Evolutionary conservation across 768 basidiomycete genomes (phyloP).

Genomic region (Baorangia bicolor): DNA sequence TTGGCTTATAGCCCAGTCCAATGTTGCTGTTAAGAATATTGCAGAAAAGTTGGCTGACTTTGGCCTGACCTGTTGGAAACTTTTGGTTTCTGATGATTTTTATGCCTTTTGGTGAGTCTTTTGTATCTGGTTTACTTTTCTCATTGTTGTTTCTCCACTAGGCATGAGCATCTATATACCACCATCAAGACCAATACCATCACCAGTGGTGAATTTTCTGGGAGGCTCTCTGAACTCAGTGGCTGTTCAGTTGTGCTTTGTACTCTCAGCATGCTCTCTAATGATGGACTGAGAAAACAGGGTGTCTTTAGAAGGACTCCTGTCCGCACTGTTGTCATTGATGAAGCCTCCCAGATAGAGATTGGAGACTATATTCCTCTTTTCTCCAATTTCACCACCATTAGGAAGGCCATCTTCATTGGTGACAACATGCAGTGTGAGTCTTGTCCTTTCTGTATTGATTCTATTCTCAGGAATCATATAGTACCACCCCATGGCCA

Average conservation of each 20-base stretch:
- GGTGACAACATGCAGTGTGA: slow-evolving; percentile 67
- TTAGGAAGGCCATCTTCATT: slow-evolving; percentile 60
- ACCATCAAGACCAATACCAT: slow-evolving; percentile 51
- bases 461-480: slow-evolving; percentile 27
- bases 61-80: slow-evolving; percentile 54
- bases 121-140: not conserved
- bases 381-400: slow-evolving; percentile 31
- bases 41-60: slow-evolving; percentile 70
- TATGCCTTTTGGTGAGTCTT: slow-evolving; percentile 57
- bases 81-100: slow-evolving; percentile 74
- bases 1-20: slow-evolving; percentile 83
- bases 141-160: slow-evolving; percentile 28
- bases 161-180: slow-evolving; percentile 80
- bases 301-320: slow-evolving; percentile 33
- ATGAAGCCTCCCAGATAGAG: slow-evolving; percentile 71
- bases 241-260: slow-evolving; percentile 64
- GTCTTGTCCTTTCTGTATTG: slow-evolving; percentile 28
- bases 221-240: slow-evolving; percentile 32
- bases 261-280: slow-evolving; percentile 76
- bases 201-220: slow-evolving; percentile 39
- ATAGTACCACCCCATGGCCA: slow-evolving; percentile 81
- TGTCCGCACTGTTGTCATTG: slow-evolving; percentile 51
- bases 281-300: slow-evolving; percentile 4
- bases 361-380: slow-evolving; percentile 50
- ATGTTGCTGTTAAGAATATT: slow-evolving; percentile 89